Percentiles rank a stretch among this genome's conserved stretches.
Conservation (phyloP, 331 rosid species). For the Acacia pycnantha region DNA sequence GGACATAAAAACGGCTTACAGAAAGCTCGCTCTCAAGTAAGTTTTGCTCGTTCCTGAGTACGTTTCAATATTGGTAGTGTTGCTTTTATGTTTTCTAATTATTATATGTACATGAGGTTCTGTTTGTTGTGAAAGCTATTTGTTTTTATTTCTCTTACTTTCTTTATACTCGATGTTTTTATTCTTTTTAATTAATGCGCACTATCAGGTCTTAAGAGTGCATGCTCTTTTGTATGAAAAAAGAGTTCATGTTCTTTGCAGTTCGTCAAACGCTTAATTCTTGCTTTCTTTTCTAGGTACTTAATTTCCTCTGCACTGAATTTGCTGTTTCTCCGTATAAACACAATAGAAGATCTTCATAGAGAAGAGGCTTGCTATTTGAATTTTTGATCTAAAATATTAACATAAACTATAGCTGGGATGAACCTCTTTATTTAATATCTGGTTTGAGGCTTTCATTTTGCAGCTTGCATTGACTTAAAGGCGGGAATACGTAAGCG, state of each 20-base stretch:
- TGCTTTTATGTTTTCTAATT: neutral
- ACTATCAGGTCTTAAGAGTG: neutral
- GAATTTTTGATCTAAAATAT: neutral
- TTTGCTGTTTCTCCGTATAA: neutral
- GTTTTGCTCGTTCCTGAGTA: conserved; percentile 79
- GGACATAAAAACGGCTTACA: conserved; percentile 90
- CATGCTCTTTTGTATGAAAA: neutral
- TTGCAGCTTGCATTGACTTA: neutral
- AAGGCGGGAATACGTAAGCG: neutral
- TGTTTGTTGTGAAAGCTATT: conserved; percentile 16
- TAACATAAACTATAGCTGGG: conserved; percentile 8
- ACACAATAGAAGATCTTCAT: neutral
- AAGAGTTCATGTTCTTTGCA: neutral
- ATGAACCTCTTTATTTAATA: conserved; percentile 1
- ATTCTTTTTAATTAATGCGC: neutral
- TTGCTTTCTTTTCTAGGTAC: neutral
- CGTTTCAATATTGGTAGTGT: neutral
- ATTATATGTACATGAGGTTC: neutral
- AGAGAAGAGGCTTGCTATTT: neutral
- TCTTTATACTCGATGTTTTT: neutral
- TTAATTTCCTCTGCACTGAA: conserved; percentile 1
- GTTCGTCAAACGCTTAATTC: neutral
- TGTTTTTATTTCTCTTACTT: neutral
- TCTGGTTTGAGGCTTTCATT: neutral
- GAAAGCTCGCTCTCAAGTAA: conserved; percentile 96